A percentile compares a stretch with the other conserved stretches of the same genome.
phyloP scores from a whole-genome alignment of 257 asterid genomes.

The Eucommia ulmoides region DNA sequence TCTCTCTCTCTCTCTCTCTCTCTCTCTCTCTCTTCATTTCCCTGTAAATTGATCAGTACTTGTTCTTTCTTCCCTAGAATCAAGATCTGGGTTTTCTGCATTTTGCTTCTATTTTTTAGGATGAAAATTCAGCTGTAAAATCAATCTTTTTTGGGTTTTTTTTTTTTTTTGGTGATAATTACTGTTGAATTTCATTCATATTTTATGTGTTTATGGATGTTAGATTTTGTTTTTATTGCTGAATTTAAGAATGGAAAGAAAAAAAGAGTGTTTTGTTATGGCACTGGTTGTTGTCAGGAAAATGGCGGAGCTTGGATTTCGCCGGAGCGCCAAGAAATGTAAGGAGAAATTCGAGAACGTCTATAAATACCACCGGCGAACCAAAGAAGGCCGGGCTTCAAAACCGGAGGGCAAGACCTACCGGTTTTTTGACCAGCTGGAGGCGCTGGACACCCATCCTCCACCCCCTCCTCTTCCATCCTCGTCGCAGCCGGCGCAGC shows the following conservation, averaged over 20 bases:
- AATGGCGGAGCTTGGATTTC: conserved; percentile 89
- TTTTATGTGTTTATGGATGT: conserved; percentile 22
- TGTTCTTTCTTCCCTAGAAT: too few relatives aligned
- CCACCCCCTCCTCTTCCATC: conserved; percentile 31
- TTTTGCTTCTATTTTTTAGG: too few relatives aligned
- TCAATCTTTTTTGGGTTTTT: conserved; percentile 1
- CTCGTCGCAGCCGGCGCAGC: conserved; percentile 7
- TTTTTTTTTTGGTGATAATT: conserved; percentile 5
- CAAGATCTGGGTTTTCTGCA: too few relatives aligned
- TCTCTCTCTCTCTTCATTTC: too few relatives aligned
- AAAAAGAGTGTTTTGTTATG: conserved; percentile 6
- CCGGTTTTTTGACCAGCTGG: conserved; percentile 80
- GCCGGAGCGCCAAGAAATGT: conserved; percentile 76
- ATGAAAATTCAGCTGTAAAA: too few relatives aligned
- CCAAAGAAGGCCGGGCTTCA: conserved; percentile 76
- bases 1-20: conserved; percentile 5
- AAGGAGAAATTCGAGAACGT: conserved; percentile 92
- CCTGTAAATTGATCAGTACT: too few relatives aligned
- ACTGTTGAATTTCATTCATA: conserved; percentile 14
- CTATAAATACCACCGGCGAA: conserved; percentile 80
- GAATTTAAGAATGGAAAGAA: conserved; percentile 13
- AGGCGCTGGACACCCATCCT: conserved; percentile 46
- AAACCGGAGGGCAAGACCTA: conserved; percentile 80
- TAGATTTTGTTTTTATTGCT: conserved; percentile 11
- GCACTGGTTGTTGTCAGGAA: conserved; percentile 39